These are phyloP conservation scores for Podila horticola DNA, from an alignment of 192 early-diverging fungal genomes.

Conservation along the genomic window DNA sequence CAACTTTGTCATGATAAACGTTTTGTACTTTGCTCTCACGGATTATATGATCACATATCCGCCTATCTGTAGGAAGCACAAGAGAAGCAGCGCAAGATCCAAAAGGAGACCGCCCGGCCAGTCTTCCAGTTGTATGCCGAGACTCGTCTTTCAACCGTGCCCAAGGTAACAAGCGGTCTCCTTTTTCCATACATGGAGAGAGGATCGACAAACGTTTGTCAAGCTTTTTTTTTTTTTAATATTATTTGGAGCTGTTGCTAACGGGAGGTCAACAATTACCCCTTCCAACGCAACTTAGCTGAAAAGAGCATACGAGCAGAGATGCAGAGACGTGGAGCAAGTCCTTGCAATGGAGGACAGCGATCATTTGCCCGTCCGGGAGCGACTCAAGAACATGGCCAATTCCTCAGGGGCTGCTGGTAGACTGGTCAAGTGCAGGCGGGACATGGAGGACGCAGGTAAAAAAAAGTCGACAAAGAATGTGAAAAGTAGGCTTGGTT, in stretches of 20 bases:
- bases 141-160: constrained; percentile 41
- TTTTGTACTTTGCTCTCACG: neutral
- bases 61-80: constrained; percentile 22
- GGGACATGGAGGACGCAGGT: constrained; percentile 51
- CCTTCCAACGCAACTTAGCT: constrained; percentile 9
- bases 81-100: constrained; percentile 39
- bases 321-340: constrained; percentile 42
- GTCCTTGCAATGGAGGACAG: constrained; percentile 30
- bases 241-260: neutral
- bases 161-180: constrained; percentile 21
- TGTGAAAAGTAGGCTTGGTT: neutral
- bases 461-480: constrained; percentile 1
- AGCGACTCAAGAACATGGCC: constrained; percentile 41
- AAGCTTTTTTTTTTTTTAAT: no score
- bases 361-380: constrained; percentile 43
- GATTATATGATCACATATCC: neutral
- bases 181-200: neutral
- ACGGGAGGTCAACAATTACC: no score
- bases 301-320: constrained; percentile 41
- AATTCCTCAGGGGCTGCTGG: constrained; percentile 43
- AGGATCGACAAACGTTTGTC: neutral
- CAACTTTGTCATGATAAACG: no score
- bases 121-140: constrained; percentile 48
- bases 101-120: constrained; percentile 38
- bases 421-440: constrained; percentile 36